Evolutionary conservation across 805 yeast species (phyloP).

Genomic region (Lachancea thermotolerans): DNA sequence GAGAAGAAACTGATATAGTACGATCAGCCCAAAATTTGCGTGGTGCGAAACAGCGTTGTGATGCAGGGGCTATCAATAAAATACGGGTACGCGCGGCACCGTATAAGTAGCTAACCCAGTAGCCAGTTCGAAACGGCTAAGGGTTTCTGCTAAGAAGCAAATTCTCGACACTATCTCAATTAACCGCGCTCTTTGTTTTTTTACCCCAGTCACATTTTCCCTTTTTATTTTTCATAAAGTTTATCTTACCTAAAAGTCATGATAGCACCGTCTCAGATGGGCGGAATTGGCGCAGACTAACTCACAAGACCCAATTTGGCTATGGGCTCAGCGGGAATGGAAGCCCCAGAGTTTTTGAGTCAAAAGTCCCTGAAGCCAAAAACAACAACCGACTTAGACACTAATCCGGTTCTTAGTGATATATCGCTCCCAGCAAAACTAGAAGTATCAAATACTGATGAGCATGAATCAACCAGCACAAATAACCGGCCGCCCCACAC

Average conservation of each 20-base stretch:
- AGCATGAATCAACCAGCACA: not conserved
- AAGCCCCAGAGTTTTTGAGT: conserved; percentile 20
- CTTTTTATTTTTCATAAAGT: not conserved
- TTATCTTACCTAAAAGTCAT: not conserved
- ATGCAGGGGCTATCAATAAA: too few species aligned
- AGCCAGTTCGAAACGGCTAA: too few species aligned
- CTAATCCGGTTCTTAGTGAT: conserved; percentile 27
- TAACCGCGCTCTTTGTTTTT: too few species aligned
- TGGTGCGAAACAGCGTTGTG: too few species aligned
- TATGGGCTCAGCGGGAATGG: not conserved
- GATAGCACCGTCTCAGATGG: not conserved
- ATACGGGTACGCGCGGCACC: too few species aligned
- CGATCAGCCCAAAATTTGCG: too few species aligned
- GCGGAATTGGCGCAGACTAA: not conserved
- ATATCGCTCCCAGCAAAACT: conserved; percentile 18
- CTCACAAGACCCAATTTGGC: not conserved
- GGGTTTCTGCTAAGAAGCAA: too few species aligned
- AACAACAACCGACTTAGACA: conserved; percentile 28
- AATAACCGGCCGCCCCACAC: too few species aligned
- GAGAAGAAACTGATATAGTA: too few species aligned
- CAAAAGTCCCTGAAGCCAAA: conserved; percentile 20
- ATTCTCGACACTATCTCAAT: too few species aligned
- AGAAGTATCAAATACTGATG: not conserved
- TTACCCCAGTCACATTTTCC: too few species aligned
- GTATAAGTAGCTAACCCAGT: too few species aligned